phyloP scores from a whole-genome alignment of 2,329 filamentous ascomycete species.

The Fulvia fulva region DNA sequence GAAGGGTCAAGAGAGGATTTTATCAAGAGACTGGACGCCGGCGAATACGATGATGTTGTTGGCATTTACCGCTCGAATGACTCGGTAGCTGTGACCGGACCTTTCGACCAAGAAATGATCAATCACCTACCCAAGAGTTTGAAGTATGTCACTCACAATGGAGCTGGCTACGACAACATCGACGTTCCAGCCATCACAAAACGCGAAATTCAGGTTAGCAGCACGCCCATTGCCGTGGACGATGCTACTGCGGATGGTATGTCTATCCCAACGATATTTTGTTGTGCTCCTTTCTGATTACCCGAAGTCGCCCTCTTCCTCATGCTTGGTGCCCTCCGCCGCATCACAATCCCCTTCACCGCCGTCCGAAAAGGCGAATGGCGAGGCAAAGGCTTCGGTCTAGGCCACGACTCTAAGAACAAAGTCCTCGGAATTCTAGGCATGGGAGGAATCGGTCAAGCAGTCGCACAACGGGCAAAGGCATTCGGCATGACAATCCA shows the following conservation, averaged over 20 bases:
- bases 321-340: conserved; percentile 50
- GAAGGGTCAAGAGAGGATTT: conserved; percentile 53
- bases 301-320: conserved; percentile 46
- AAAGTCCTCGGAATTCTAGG: conserved; percentile 55
- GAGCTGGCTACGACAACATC: conserved; percentile 38
- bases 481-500: conserved; percentile 56
- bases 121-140: conserved; percentile 39
- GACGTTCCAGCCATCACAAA: conserved; percentile 32
- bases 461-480: conserved; percentile 46
- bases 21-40: conserved; percentile 51
- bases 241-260: conserved; percentile 45
- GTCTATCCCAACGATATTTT: too few relatives aligned
- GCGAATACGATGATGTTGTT: conserved; percentile 53
- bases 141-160: conserved; percentile 46
- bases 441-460: conserved; percentile 57
- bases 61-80: conserved; percentile 58
- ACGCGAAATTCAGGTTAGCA: conserved; percentile 41
- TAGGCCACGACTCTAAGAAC: conserved; percentile 52
- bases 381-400: conserved; percentile 42
- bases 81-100: conserved; percentile 47
- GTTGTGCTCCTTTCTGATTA: too few relatives aligned
- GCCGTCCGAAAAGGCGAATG: conserved; percentile 46
- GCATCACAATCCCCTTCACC: conserved; percentile 45
- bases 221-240: conserved; percentile 48
- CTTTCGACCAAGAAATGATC: conserved; percentile 45